These are phyloP conservation scores for Yamadazyma atmosphaerica DNA, from an alignment of 1,139 yeast species.

Conservation along the genomic window DNA sequence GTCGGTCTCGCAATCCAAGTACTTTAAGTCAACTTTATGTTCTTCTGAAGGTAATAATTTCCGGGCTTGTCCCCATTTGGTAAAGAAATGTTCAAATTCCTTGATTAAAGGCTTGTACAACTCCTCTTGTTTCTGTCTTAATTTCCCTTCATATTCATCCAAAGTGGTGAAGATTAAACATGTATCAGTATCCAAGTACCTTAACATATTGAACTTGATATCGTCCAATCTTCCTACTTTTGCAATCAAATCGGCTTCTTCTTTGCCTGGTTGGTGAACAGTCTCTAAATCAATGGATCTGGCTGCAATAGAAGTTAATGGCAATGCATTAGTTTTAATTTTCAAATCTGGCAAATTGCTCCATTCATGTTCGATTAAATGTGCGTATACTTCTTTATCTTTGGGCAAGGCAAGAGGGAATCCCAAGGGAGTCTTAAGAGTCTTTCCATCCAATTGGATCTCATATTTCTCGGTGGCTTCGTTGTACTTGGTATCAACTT, in stretches of 20 bases:
- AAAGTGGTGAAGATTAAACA: slow-evolving; percentile 81
- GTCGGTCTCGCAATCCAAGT: slow-evolving; percentile 75
- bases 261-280: slow-evolving; percentile 14
- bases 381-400: slow-evolving; percentile 62
- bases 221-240: slow-evolving; percentile 62
- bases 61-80: slow-evolving; percentile 32
- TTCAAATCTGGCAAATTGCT: slow-evolving; percentile 65
- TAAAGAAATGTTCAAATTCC: slow-evolving; percentile 63
- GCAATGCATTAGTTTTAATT: slow-evolving; percentile 78
- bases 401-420: slow-evolving; percentile 64
- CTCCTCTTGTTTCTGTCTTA: slow-evolving; percentile 75
- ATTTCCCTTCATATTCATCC: slow-evolving; percentile 78
- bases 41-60: slow-evolving; percentile 30
- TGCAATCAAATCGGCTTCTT: slow-evolving; percentile 43
- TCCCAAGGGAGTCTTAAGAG: slow-evolving; percentile 85
- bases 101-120: slow-evolving; percentile 71
- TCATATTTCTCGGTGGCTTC: slow-evolving; percentile 34
- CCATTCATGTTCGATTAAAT: slow-evolving; percentile 88
- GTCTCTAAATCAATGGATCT: slow-evolving; percentile 74
- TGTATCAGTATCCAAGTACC: slow-evolving; percentile 93
- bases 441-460: slow-evolving; percentile 69
- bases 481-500: slow-evolving; percentile 52
- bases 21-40: slow-evolving; percentile 41
- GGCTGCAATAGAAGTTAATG: slow-evolving; percentile 83
- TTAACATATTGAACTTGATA: slow-evolving; percentile 57